Conservation (phyloP, 83 land plant genomes). For the Picea abies region DNA sequence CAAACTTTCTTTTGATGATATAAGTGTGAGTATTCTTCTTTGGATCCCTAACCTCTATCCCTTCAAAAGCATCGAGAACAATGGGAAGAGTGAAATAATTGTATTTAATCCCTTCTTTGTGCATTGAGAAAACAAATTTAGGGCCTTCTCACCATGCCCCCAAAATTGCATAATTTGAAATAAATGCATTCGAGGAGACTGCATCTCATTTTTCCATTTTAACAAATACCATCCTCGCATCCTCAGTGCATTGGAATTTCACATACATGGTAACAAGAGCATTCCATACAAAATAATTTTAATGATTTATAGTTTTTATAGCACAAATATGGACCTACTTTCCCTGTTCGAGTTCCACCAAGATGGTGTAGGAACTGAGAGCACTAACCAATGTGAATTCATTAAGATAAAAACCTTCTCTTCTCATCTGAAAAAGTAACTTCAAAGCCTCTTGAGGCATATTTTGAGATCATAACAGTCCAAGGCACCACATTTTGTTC, state of each 20-base stretch:
- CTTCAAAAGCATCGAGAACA: conserved; percentile 45
- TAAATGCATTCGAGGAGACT: neutral
- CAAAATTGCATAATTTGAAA: conserved; percentile 22
- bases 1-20: neutral
- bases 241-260: neutral
- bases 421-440: too few relatives aligned
- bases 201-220: neutral
- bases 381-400: too few relatives aligned
- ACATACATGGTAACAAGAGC: neutral
- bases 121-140: conserved; percentile 26
- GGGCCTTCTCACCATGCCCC: conserved; percentile 22
- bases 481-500: too few relatives aligned
- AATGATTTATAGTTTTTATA: neutral
- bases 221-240: neutral
- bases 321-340: neutral
- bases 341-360: neutral
- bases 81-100: conserved; percentile 35
- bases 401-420: too few relatives aligned
- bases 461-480: too few relatives aligned
- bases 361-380: neutral
- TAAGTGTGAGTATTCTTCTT: conserved; percentile 26
- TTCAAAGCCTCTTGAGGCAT: too few relatives aligned
- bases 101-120: neutral
- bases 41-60: conserved; percentile 24
- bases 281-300: neutral